These are phyloP conservation scores for Cruciata laevipes DNA, from an alignment of 257 asterid genomes.

Conservation along the genomic window DNA sequence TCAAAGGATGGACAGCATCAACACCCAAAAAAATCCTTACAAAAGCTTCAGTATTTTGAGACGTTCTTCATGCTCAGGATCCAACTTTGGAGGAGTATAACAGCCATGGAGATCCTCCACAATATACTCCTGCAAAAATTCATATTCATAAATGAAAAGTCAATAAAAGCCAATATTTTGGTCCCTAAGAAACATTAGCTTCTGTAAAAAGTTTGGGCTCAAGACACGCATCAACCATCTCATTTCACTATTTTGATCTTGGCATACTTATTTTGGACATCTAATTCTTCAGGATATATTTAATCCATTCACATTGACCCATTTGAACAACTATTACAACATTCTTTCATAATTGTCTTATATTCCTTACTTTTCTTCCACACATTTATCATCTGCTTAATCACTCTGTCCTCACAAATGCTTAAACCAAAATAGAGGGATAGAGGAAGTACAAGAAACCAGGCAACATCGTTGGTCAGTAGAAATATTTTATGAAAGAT, in stretches of 20 bases:
- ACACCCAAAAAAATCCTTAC: constrained; percentile 13
- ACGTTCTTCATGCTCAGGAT: constrained; percentile 37
- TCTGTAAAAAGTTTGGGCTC: no score
- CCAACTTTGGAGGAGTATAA: constrained; percentile 42
- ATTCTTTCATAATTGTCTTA: no score
- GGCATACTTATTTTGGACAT: neutral
- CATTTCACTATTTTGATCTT: neutral
- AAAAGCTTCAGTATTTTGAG: constrained; percentile 41
- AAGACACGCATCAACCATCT: neutral
- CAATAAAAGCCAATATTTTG: neutral
- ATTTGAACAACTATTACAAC: neutral
- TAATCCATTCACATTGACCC: neutral
- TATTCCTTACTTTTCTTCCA: no score
- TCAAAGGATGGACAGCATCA: neutral
- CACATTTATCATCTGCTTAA: no score
- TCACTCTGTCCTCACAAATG: neutral
- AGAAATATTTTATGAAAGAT: neutral
- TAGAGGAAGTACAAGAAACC: neutral
- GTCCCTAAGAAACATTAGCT: no score
- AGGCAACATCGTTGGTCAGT: neutral
- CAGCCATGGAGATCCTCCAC: constrained; percentile 46
- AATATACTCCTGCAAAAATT: constrained; percentile 37
- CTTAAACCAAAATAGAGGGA: neutral
- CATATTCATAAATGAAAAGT: neutral
- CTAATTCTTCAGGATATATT: neutral